Conservation (phyloP, 768 basidiomycete species). For the Tylopilus cervinicoccineus region DNA sequence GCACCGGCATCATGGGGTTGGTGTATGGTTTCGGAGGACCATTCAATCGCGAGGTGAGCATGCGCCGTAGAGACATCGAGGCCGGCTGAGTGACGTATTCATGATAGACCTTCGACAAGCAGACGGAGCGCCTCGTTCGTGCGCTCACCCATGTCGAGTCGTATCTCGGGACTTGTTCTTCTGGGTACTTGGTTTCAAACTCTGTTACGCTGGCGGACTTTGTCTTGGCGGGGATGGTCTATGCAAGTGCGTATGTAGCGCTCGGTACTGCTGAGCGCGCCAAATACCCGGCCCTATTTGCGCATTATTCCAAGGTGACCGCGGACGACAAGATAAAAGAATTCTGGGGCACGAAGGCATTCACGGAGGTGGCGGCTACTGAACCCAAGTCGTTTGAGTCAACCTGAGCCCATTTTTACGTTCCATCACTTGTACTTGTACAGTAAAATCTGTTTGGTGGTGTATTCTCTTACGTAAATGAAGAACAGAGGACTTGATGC, state of each 20-base stretch:
- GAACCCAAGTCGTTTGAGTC: constrained; percentile 5
- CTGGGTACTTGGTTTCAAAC: constrained; percentile 14
- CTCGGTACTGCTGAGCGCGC: constrained; percentile 13
- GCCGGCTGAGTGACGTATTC: not conserved
- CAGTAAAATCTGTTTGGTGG: no score
- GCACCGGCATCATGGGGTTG: not conserved
- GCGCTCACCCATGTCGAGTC: constrained; percentile 13
- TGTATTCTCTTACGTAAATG: no score
- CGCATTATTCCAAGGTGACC: constrained; percentile 17
- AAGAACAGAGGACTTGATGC: no score
- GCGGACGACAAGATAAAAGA: constrained; percentile 9
- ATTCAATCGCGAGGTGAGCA: constrained; percentile 12
- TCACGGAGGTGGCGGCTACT: constrained; percentile 1
- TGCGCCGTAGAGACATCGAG: not conserved
- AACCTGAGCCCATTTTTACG: no score
- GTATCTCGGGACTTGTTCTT: constrained; percentile 5
- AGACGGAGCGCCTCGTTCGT: constrained; percentile 1
- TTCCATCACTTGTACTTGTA: no score
- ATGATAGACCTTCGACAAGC: not conserved
- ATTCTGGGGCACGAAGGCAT: constrained; percentile 6
- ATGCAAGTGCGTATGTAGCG: not conserved
- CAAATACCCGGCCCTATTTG: constrained; percentile 9
- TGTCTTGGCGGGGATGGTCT: constrained; percentile 3
- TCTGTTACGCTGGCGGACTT: constrained; percentile 19
- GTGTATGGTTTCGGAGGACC: not conserved